phyloP scores from a whole-genome alignment of 495 filamentous ascomycete genomes.

The Hypomontagnella monticulosa region DNA sequence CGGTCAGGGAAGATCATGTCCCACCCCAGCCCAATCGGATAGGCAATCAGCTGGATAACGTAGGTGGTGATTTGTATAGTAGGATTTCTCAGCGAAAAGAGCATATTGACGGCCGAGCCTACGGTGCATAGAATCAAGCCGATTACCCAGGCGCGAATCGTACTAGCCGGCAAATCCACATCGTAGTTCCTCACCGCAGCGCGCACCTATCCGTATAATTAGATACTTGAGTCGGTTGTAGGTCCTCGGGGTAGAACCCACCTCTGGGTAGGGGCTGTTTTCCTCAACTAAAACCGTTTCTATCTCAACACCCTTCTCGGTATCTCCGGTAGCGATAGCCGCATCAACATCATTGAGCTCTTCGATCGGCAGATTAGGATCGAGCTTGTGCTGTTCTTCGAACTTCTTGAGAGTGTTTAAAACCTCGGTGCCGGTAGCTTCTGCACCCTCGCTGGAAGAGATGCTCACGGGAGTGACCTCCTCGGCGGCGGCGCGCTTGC shows the following conservation, averaged over 20 bases:
- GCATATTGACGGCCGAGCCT: conserved; percentile 72
- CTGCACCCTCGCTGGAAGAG: conserved; percentile 34
- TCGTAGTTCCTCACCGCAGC: conserved; percentile 70
- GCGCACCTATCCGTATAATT: conserved; percentile 59
- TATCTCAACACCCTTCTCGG: conserved; percentile 62
- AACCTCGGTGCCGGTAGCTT: conserved; percentile 40
- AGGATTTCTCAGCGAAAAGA: conserved; percentile 73
- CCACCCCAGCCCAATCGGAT: conserved; percentile 71
- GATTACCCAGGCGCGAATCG: conserved; percentile 76
- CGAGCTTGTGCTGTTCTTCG: conserved; percentile 71
- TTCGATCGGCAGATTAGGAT: conserved; percentile 73
- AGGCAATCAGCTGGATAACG: conserved; percentile 75
- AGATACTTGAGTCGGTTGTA: conserved; percentile 45
- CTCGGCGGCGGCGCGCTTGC: conserved; percentile 39
- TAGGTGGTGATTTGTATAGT: conserved; percentile 72
- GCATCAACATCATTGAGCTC: conserved; percentile 68
- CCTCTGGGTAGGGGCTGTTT: conserved; percentile 76
- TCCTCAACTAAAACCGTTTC: conserved; percentile 68
- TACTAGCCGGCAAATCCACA: conserved; percentile 73
- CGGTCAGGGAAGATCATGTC: conserved; percentile 65
- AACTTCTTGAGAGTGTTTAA: conserved; percentile 56
- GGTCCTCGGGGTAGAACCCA: conserved; percentile 46
- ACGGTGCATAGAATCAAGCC: conserved; percentile 70
- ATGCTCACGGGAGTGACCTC: conserved; percentile 37
- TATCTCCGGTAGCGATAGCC: conserved; percentile 64